phyloP scores from a whole-genome alignment of 441 rosid genomes.

The Euphorbia schlechtendalii region DNA sequence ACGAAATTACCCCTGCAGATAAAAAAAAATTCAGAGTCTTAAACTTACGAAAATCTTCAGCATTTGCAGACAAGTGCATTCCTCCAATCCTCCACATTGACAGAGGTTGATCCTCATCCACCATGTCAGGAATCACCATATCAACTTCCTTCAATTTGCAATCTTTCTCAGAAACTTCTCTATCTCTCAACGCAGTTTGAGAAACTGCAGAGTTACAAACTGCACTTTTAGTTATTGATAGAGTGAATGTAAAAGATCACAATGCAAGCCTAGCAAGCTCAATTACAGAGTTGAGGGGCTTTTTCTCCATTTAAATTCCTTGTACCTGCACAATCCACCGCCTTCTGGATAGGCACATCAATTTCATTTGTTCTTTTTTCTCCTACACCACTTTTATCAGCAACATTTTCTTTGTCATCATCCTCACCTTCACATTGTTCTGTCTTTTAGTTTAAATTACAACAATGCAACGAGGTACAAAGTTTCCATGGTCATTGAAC shows the following conservation, averaged over 20 bases:
- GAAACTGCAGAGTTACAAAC: conserved; percentile 25
- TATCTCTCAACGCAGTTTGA: conserved; percentile 21
- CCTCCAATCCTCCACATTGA: conserved; percentile 46
- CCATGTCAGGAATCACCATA: conserved; percentile 20
- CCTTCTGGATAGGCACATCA: conserved; percentile 23
- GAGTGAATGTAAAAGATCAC: neutral
- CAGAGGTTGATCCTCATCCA: conserved; percentile 57
- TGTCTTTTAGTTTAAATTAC: conserved; percentile 1
- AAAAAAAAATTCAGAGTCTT: neutral
- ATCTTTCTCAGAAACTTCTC: conserved; percentile 25
- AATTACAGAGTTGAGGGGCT: no score
- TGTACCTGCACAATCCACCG: conserved; percentile 33
- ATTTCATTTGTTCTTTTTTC: conserved; percentile 19
- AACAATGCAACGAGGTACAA: no score
- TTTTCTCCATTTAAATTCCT: no score
- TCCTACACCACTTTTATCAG: conserved; percentile 22
- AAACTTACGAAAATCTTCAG: conserved; percentile 34
- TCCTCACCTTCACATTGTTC: conserved; percentile 30
- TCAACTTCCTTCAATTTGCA: conserved; percentile 26
- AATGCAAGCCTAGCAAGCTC: no score
- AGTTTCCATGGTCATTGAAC: no score
- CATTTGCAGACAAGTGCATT: conserved; percentile 25
- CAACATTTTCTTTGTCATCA: conserved; percentile 16
- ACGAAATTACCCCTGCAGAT: no score
- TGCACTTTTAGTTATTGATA: conserved; percentile 9